Evolutionary conservation across 768 basidiomycete species (phyloP).

Genomic region (Pisolithus microcarpus): DNA sequence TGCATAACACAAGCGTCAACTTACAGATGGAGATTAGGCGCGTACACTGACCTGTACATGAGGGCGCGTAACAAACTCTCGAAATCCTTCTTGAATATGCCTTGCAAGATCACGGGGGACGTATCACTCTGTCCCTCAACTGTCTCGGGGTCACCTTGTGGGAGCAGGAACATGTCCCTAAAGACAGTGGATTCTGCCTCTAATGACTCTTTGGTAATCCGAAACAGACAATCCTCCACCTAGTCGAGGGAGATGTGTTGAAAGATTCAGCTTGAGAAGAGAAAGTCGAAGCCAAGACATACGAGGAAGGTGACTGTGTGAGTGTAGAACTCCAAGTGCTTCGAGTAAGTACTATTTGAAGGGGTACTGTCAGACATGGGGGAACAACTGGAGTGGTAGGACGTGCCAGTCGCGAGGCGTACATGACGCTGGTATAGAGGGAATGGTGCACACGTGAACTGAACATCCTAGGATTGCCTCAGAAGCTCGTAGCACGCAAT

Average conservation of each 20-base stretch:
- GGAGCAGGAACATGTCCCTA: conserved; percentile 14
- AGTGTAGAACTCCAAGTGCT: too few relatives aligned
- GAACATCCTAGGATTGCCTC: too few relatives aligned
- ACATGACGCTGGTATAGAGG: too few relatives aligned
- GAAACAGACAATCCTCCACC: conserved; percentile 19
- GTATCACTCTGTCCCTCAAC: conserved; percentile 11
- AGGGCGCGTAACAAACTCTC: conserved; percentile 1
- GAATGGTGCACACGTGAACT: too few relatives aligned
- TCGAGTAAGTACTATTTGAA: too few relatives aligned
- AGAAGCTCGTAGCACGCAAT: too few relatives aligned
- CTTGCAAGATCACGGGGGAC: conserved; percentile 12
- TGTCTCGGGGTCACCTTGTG: neutral
- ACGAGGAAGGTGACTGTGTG: too few relatives aligned
- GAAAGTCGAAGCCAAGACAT: too few relatives aligned
- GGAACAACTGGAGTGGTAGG: too few relatives aligned
- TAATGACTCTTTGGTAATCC: conserved; percentile 10
- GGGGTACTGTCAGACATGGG: too few relatives aligned
- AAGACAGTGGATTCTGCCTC: conserved; percentile 14
- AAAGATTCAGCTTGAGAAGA: neutral
- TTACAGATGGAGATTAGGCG: neutral
- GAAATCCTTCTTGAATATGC: conserved; percentile 14
- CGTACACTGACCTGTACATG: conserved; percentile 6
- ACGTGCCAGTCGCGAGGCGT: too few relatives aligned
- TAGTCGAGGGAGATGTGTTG: neutral
- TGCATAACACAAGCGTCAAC: neutral